These are phyloP conservation scores for Cercospora beticola DNA, from an alignment of 2,329 filamentous ascomycete species.

Conservation along the genomic window DNA sequence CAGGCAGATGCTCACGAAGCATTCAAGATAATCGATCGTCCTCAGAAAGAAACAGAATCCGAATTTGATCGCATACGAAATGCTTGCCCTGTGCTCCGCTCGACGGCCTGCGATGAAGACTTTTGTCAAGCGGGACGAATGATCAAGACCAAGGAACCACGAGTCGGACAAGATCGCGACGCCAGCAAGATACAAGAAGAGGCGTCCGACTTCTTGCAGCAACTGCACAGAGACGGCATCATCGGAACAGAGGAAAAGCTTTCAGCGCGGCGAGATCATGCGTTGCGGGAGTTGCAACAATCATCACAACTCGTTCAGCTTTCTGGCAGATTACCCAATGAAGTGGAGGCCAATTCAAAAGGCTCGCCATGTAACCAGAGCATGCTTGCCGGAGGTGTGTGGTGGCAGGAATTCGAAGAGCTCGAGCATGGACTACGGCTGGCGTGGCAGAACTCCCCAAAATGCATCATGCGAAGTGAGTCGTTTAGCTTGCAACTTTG, in stretches of 20 bases:
- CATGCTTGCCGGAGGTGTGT: neutral
- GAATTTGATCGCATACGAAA: constrained; percentile 24
- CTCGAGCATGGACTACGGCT: constrained; percentile 10
- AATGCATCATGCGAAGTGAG: constrained; percentile 18
- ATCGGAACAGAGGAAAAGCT: neutral
- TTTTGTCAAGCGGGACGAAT: constrained; percentile 15
- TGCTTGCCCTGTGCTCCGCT: constrained; percentile 5
- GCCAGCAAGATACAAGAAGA: constrained; percentile 1
- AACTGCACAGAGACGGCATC: constrained; percentile 5
- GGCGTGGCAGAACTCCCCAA: constrained; percentile 14
- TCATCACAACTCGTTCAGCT: neutral
- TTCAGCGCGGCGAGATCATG: neutral
- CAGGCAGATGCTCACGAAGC: neutral
- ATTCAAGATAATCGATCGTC: neutral
- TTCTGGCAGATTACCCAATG: neutral
- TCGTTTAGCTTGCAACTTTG: constrained; percentile 4
- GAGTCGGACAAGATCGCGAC: constrained; percentile 5
- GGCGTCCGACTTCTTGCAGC: constrained; percentile 7
- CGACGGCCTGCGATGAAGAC: neutral
- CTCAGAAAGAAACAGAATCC: neutral
- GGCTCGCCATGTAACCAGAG: neutral
- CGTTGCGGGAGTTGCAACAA: neutral
- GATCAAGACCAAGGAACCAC: constrained; percentile 14
- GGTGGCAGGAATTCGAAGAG: neutral
- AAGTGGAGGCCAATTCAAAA: neutral